Percentiles rank a stretch among this genome's conserved stretches.
phyloP scores from a whole-genome alignment of 2,329 filamentous ascomycete genomes.

The Aspergillus japonicus region DNA sequence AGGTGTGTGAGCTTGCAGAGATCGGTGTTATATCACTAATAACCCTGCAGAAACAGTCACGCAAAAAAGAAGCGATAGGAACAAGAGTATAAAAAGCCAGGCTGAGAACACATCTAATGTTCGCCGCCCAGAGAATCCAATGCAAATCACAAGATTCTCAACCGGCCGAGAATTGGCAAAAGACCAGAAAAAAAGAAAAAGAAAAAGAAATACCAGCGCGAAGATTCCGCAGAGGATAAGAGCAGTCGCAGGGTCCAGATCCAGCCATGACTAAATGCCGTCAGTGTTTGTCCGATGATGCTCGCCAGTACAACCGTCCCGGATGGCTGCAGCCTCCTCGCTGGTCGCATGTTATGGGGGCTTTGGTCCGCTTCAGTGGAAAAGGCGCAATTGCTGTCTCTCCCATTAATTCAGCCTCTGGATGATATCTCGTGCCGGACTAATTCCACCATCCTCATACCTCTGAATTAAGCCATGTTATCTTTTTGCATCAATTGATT shows the following conservation, averaged over 20 bases:
- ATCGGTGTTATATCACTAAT: neutral
- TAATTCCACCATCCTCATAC: neutral
- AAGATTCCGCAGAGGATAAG: neutral
- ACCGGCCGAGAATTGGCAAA: neutral
- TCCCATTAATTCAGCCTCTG: neutral
- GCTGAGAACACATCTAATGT: neutral
- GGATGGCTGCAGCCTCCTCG: slow-evolving; percentile 25
- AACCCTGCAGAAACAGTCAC: neutral
- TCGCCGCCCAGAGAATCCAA: neutral
- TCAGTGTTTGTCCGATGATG: slow-evolving; percentile 24
- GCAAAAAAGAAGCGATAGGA: neutral
- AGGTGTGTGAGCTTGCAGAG: neutral
- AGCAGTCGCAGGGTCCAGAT: slow-evolving; percentile 2
- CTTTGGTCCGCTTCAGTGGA: slow-evolving; percentile 7
- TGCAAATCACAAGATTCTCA: neutral
- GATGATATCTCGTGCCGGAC: neutral
- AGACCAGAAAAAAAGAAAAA: neutral
- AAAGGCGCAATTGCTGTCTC: neutral
- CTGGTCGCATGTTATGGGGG: slow-evolving; percentile 11
- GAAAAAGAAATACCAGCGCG: slow-evolving; percentile 1
- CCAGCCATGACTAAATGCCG: slow-evolving; percentile 9
- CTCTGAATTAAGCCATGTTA: neutral
- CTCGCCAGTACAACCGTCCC: slow-evolving; percentile 25
- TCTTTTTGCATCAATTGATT: neutral
- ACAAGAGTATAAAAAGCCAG: neutral